These are phyloP conservation scores for Piper betle DNA, from an alignment of 164 flowering plant genomes.

Conservation along the genomic window DNA sequence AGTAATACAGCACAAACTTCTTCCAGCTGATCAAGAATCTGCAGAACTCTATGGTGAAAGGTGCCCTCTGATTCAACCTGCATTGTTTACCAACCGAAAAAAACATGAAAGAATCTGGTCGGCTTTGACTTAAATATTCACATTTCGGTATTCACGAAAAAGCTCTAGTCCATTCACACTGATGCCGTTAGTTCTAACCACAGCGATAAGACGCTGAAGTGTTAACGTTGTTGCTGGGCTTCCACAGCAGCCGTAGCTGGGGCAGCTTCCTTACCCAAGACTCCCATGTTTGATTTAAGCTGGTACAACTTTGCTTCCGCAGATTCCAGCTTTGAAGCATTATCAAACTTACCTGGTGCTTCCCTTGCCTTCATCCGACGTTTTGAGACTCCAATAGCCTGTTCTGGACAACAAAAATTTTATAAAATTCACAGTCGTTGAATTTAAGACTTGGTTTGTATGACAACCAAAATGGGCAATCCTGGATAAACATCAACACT, in stretches of 20 bases:
- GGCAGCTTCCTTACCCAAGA: slow-evolving; percentile 84
- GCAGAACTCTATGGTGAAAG: slow-evolving; percentile 67
- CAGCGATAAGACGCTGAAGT: slow-evolving; percentile 70
- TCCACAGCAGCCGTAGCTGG: slow-evolving; percentile 96
- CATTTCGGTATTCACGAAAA: background rate
- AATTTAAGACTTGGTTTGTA: too few relatives aligned
- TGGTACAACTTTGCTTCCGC: slow-evolving; percentile 78
- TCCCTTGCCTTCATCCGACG: slow-evolving; percentile 75
- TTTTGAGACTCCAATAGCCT: slow-evolving; percentile 88
- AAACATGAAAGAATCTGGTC: too few relatives aligned
- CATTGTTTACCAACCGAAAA: slow-evolving; percentile 3
- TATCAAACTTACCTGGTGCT: slow-evolving; percentile 44
- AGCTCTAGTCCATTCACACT: background rate
- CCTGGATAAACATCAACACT: too few relatives aligned
- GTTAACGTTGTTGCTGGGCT: slow-evolving; percentile 90
- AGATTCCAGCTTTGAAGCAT: slow-evolving; percentile 51
- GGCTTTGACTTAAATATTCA: background rate
- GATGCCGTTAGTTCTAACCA: slow-evolving; percentile 32
- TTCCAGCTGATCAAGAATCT: slow-evolving; percentile 87
- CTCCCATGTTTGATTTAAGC: slow-evolving; percentile 62
- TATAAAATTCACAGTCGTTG: too few relatives aligned
- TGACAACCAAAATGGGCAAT: too few relatives aligned
- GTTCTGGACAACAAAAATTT: slow-evolving; percentile 1
- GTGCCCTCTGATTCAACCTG: slow-evolving; percentile 85
- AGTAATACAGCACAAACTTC: slow-evolving; percentile 19